phyloP scores from a whole-genome alignment of 352 stramenopile species.

The Phytophthora kernoviae region DNA sequence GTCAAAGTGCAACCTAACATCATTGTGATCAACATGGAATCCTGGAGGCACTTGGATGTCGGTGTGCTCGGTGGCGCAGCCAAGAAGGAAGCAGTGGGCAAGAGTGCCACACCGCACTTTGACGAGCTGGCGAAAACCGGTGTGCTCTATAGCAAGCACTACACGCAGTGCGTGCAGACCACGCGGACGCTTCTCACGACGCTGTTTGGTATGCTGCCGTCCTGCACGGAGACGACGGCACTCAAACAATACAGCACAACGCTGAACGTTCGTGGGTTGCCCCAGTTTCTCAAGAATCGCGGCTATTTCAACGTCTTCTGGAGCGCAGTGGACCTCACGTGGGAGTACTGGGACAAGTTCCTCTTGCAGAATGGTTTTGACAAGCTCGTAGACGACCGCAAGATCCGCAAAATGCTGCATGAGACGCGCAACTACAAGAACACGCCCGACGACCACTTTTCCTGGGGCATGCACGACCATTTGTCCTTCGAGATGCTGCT shows the following conservation, averaged over 20 bases:
- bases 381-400: constrained; percentile 68
- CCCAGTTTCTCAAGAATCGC: constrained; percentile 69
- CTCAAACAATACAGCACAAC: constrained; percentile 63
- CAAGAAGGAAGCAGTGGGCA: constrained; percentile 49
- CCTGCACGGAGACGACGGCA: constrained; percentile 67
- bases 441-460: constrained; percentile 65
- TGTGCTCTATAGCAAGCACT: constrained; percentile 72
- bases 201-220: constrained; percentile 76
- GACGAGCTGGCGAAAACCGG: constrained; percentile 57
- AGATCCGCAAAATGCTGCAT: constrained; percentile 70
- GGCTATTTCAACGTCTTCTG: constrained; percentile 80
- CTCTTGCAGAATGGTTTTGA: constrained; percentile 68
- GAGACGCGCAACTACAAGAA: constrained; percentile 61
- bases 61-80: constrained; percentile 59
- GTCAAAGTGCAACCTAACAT: constrained; percentile 52
- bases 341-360: constrained; percentile 78
- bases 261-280: constrained; percentile 54
- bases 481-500: constrained; percentile 77
- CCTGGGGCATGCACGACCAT: constrained; percentile 74
- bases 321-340: constrained; percentile 63
- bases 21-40: constrained; percentile 80
- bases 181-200: constrained; percentile 69
- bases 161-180: constrained; percentile 71
- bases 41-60: constrained; percentile 68
- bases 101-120: constrained; percentile 65